Evolutionary conservation across 225 moss, liverwort and hornwort genomes (phyloP).

Genomic region (Antitrichia curtipendula): DNA sequence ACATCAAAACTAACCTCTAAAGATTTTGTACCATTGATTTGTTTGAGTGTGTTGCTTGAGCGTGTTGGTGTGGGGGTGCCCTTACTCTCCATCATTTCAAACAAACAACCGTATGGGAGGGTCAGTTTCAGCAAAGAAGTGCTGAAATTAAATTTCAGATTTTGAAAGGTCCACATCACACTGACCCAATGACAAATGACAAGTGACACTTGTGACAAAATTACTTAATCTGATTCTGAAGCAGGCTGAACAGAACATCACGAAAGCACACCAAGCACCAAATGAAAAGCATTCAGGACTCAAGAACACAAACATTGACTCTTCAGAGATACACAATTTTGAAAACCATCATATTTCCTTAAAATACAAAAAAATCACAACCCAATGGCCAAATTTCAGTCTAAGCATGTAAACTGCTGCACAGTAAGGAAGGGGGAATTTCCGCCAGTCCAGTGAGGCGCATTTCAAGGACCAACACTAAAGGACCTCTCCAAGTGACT

Average conservation of each 20-base stretch:
- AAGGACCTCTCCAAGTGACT: background rate
- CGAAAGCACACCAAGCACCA: background rate
- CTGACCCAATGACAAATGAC: background rate
- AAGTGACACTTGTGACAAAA: background rate
- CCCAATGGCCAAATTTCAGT: background rate
- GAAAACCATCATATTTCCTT: background rate
- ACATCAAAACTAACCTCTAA: too few species aligned
- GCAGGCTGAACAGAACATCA: background rate
- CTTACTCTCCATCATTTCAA: background rate
- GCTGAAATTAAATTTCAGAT: background rate
- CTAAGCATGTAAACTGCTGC: background rate
- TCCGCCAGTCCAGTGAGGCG: background rate
- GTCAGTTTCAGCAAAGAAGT: background rate
- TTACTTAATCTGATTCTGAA: background rate
- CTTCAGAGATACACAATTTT: background rate
- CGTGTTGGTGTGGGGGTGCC: too few species aligned
- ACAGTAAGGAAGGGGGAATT: background rate
- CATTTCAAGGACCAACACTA: background rate
- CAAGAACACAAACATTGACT: background rate
- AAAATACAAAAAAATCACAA: background rate
- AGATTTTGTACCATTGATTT: too few species aligned
- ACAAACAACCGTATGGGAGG: background rate
- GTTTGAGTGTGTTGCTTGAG: too few species aligned
- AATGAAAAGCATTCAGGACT: background rate
- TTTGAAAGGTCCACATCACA: background rate